Conservation (phyloP, 2,329 filamentous ascomycete species). For the Chrysosporium keratinophilum region DNA sequence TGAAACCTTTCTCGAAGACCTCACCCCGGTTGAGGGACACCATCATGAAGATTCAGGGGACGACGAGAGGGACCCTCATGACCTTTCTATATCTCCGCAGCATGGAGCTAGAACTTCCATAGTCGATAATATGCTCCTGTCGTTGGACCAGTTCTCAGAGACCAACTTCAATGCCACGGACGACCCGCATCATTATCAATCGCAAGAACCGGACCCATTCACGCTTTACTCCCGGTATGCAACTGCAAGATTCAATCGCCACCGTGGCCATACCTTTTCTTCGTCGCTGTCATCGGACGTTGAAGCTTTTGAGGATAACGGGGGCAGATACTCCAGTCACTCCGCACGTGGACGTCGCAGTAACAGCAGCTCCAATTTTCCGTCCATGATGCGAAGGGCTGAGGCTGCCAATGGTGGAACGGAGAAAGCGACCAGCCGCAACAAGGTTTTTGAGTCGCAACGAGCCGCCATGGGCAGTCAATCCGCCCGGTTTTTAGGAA, state of each 20-base stretch:
- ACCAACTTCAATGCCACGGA: slow-evolving; percentile 7
- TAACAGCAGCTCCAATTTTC: slow-evolving; percentile 69
- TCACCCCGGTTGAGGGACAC: slow-evolving; percentile 25
- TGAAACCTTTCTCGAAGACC: slow-evolving; percentile 34
- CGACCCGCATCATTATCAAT: slow-evolving; percentile 25
- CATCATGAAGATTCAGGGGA: slow-evolving; percentile 27
- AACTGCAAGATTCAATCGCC: slow-evolving; percentile 30
- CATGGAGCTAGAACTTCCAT: slow-evolving; percentile 79
- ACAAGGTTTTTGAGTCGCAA: slow-evolving; percentile 28
- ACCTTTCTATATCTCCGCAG: slow-evolving; percentile 28
- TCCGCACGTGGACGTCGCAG: slow-evolving; percentile 52
- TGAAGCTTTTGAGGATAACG: slow-evolving; percentile 34
- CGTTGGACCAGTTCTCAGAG: slow-evolving; percentile 64
- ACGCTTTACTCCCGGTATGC: slow-evolving; percentile 25
- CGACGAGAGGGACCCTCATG: slow-evolving; percentile 29
- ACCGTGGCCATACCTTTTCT: slow-evolving; percentile 50
- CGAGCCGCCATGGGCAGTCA: slow-evolving; percentile 29
- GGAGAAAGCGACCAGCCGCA: slow-evolving; percentile 32
- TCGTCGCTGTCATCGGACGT: slow-evolving; percentile 50
- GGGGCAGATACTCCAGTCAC: slow-evolving; percentile 34
- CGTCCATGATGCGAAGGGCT: slow-evolving; percentile 49
- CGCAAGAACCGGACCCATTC: slow-evolving; percentile 31
- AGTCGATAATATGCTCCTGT: slow-evolving; percentile 90
- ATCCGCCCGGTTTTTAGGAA: slow-evolving; percentile 44
- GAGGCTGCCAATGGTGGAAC: slow-evolving; percentile 47